Evolutionary conservation across 805 yeast genomes (phyloP), one percentile per base, ranked within the genome.

Genomic region (Kluyveromyces starmeri): DNA sequence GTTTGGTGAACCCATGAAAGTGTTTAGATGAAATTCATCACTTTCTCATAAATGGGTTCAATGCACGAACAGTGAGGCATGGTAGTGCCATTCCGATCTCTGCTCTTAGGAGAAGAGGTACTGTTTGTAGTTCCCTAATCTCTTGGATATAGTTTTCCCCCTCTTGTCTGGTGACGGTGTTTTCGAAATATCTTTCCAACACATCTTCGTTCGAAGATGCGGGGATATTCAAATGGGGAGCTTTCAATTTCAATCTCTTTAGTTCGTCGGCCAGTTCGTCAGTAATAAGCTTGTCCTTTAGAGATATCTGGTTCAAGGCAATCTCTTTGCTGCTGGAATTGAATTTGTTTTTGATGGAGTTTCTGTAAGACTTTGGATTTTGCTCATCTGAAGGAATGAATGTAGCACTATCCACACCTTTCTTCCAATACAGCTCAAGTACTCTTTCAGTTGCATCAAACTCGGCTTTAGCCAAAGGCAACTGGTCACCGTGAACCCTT

Each of bases 11-110:
- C 26, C 13, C 26, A 23, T 23, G 26, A 23, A 23, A 23, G 26
- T n/a, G 26, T 17, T 28, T n/a, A 7, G 6, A 25, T 17, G 9
- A n/a, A 13, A n/a, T n/a, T n/a, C n/a, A n/a, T n/a, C 26, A 30
- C 35, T 44, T 50, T 26, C 37, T 50, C 19, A 50, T 62, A 55
- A 88, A 89, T 20, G 98, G 98, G 50, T 89, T 89, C 51, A 88
- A 65, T 6, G 89, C 82, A 48, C 95, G 73, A 11, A 92, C 95
- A 3, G 96, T 84, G 48, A 89, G 69, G 57, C 96, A 89, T 12
- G 98, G 98, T 35, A 89, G 67, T 2, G 96, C 89, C 88, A 85
- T 85, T 33, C 96, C 96, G 34, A 86, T 75, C 55, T 88, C 97
- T 0, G 96, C 85, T 49, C 96, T 70, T 43, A 92, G 66, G 41